Evolutionary conservation across 2,329 filamentous ascomycete species (phyloP).

Genomic region (Colletotrichum brevisporum): DNA sequence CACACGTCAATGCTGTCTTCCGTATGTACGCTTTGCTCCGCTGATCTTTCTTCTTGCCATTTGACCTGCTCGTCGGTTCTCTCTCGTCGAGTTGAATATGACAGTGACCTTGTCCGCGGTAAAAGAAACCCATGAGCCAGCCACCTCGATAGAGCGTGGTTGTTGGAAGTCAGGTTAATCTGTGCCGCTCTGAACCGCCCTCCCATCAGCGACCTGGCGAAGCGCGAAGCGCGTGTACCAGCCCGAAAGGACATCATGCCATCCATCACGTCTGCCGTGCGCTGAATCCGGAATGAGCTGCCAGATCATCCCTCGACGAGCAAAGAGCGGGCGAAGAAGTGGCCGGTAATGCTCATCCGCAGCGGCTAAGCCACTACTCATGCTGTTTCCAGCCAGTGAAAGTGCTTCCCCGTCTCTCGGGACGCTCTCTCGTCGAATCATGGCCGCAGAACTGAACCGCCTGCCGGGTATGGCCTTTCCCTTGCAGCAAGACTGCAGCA

Average conservation of each 20-base stretch:
- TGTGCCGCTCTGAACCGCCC: constrained; percentile 20
- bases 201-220: constrained; percentile 20
- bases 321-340: constrained; percentile 27
- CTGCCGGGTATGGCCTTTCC: constrained; percentile 33
- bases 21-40: constrained; percentile 12
- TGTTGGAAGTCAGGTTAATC: background rate
- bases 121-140: background rate
- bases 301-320: constrained; percentile 36
- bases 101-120: background rate
- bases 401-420: constrained; percentile 28
- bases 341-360: constrained; percentile 38
- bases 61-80: background rate
- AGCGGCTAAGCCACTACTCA: constrained; percentile 41
- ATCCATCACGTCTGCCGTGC: constrained; percentile 30
- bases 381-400: constrained; percentile 32
- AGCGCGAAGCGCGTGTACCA: constrained; percentile 36
- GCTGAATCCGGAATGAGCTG: constrained; percentile 26
- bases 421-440: constrained; percentile 35
- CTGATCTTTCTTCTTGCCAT: constrained; percentile 24
- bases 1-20: constrained; percentile 24
- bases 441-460: constrained; percentile 30
- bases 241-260: constrained; percentile 29
- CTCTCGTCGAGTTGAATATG: background rate
- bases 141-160: background rate
- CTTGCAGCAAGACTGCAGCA: constrained; percentile 32